These are phyloP conservation scores for Boehmeria nivea DNA, from an alignment of 306 rosid genomes.

Conservation along the genomic window DNA sequence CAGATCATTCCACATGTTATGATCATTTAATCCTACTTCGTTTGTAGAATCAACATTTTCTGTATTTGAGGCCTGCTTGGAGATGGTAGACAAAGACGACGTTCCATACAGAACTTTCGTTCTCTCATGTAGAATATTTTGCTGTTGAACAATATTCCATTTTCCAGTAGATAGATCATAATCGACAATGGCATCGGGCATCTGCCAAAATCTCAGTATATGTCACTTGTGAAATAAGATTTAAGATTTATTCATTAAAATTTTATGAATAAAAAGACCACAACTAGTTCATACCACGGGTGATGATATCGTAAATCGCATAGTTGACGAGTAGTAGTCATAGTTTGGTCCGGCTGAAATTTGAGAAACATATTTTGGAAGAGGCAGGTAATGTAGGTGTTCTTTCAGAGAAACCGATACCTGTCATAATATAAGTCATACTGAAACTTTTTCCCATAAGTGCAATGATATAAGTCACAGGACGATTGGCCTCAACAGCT, in stretches of 20 bases:
- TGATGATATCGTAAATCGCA: constrained; percentile 81
- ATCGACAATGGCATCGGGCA: constrained; percentile 97
- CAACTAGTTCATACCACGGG: constrained; percentile 65
- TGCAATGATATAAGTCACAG: constrained; percentile 19
- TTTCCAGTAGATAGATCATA: constrained; percentile 73
- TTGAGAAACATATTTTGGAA: constrained; percentile 75
- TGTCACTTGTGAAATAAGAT: neutral
- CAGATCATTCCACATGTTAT: constrained; percentile 72
- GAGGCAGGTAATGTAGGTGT: constrained; percentile 54
- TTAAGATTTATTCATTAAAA: neutral
- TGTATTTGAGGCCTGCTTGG: constrained; percentile 28
- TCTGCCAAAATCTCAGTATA: constrained; percentile 39
- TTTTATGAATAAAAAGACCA: constrained; percentile 4
- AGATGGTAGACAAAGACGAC: constrained; percentile 40
- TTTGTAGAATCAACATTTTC: constrained; percentile 30
- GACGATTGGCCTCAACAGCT: constrained; percentile 15
- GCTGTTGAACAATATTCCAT: constrained; percentile 93
- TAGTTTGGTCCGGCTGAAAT: constrained; percentile 88
- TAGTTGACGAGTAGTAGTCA: constrained; percentile 66
- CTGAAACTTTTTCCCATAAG: too few relatives aligned
- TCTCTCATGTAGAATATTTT: constrained; percentile 82
- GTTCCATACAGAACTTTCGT: constrained; percentile 74
- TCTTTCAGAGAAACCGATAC: constrained; percentile 50
- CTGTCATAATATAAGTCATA: too few relatives aligned
- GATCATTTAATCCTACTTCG: constrained; percentile 40